Percentiles rank a stretch among this genome's conserved stretches.
These are phyloP conservation scores for Teratosphaeria zuluensis DNA, from an alignment of 2,329 filamentous ascomycete genomes.

Conservation along the genomic window DNA sequence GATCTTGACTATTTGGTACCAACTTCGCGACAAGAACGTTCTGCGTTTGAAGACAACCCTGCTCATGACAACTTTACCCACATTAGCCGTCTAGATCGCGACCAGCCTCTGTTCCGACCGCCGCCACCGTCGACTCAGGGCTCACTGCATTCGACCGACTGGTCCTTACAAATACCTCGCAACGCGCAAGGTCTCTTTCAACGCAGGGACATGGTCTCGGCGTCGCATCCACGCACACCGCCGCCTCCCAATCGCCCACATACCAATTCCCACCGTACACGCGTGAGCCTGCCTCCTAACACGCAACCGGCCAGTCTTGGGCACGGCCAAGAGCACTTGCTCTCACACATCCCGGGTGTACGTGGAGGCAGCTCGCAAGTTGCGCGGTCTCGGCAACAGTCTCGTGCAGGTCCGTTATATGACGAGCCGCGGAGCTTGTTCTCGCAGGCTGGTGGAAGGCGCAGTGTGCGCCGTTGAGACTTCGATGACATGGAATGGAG, in stretches of 20 bases:
- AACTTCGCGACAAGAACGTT: neutral
- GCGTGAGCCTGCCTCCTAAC: constrained; percentile 11
- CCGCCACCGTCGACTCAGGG: neutral
- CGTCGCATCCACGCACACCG: neutral
- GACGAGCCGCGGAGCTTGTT: neutral
- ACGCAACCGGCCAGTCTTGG: neutral
- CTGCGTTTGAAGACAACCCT: neutral
- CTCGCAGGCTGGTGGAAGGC: neutral
- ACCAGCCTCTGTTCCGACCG: neutral
- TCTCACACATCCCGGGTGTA: constrained; percentile 18
- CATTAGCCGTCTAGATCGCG: neutral
- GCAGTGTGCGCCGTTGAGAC: neutral
- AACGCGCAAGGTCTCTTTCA: constrained; percentile 8
- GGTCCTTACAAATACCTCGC: constrained; percentile 4
- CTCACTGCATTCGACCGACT: neutral
- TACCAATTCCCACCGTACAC: constrained; percentile 2
- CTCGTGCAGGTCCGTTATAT: neutral
- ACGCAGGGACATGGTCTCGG: constrained; percentile 6
- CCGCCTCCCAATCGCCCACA: neutral
- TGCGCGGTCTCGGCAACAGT: neutral
- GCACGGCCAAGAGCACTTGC: constrained; percentile 2
- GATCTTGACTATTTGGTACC: neutral
- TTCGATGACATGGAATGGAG: neutral
- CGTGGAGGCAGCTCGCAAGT: constrained; percentile 12
- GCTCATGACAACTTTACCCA: neutral